A percentile compares a stretch with the other conserved stretches of the same genome.
These are phyloP conservation scores for Termitomyces sp. DNA, from an alignment of 768 basidiomycete genomes.

Conservation along the genomic window DNA sequence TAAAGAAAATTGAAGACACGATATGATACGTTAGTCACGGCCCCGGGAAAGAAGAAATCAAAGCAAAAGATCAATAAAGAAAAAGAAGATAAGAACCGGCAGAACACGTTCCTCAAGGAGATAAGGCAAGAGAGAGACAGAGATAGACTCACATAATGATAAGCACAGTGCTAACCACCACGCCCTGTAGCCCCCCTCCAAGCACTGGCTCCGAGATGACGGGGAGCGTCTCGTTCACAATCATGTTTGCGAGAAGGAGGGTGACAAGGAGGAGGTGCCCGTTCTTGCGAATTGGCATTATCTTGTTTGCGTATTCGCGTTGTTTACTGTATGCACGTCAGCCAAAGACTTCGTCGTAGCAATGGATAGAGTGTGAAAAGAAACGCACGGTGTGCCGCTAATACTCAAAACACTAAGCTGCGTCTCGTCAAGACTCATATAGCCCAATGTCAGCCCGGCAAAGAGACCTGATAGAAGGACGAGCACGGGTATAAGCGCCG, in stretches of 20 bases:
- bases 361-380: neutral
- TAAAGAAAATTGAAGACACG: neutral
- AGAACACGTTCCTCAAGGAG: neutral
- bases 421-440: conserved; percentile 91
- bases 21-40: neutral
- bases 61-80: neutral
- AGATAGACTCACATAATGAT: conserved; percentile 73
- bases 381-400: conserved; percentile 72
- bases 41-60: neutral
- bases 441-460: conserved; percentile 89
- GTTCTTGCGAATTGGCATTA: conserved; percentile 81
- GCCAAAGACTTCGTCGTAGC: neutral
- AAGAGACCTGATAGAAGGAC: conserved; percentile 82
- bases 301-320: conserved; percentile 75
- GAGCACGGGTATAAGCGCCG: conserved; percentile 73
- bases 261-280: conserved; percentile 82
- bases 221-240: conserved; percentile 84
- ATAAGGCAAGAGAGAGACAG: neutral
- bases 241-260: conserved; percentile 85
- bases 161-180: conserved; percentile 77
- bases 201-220: conserved; percentile 77
- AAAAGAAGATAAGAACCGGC: neutral
- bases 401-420: conserved; percentile 85
- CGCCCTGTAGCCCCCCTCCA: conserved; percentile 73
- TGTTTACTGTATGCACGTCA: conserved; percentile 50